Conservation (phyloP, 1,284 basidiomycete species). For the Ganoderma lingzhi region DNA sequence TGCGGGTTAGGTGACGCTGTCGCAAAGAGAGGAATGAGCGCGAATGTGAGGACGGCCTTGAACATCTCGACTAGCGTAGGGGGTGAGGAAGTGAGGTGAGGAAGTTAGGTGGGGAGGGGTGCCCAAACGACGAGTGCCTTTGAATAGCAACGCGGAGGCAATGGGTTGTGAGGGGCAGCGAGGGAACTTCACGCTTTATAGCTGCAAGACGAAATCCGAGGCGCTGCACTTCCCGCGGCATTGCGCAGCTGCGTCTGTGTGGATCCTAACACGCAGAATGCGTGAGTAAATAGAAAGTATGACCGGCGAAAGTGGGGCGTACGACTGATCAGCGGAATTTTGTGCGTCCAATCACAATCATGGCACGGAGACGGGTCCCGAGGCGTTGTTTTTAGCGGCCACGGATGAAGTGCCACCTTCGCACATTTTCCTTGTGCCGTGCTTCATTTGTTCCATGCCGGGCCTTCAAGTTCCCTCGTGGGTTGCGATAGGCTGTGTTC, state of each 20-base stretch:
- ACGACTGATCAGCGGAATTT: constrained; percentile 16
- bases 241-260: constrained; percentile 32
- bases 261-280: constrained; percentile 19
- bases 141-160: constrained; percentile 28
- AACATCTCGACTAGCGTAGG: constrained; percentile 33
- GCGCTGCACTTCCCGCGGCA: constrained; percentile 19
- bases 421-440: constrained; percentile 23
- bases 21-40: constrained; percentile 46
- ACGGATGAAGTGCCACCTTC: constrained; percentile 20
- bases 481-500: constrained; percentile 22
- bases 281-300: constrained; percentile 29
- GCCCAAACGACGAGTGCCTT: constrained; percentile 19
- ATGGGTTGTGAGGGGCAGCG: constrained; percentile 26
- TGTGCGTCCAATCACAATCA: constrained; percentile 26
- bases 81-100: neutral
- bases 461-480: constrained; percentile 25
- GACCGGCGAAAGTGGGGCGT: constrained; percentile 22
- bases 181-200: constrained; percentile 33
- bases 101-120: constrained; percentile 12
- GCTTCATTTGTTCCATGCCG: constrained; percentile 20
- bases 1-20: constrained; percentile 46
- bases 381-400: constrained; percentile 26
- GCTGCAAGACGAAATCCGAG: constrained; percentile 6
- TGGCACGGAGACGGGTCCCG: constrained; percentile 12
- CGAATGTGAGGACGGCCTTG: constrained; percentile 28